Conservation (phyloP, 164 flowering plant genomes). For the Stephania japonica region DNA sequence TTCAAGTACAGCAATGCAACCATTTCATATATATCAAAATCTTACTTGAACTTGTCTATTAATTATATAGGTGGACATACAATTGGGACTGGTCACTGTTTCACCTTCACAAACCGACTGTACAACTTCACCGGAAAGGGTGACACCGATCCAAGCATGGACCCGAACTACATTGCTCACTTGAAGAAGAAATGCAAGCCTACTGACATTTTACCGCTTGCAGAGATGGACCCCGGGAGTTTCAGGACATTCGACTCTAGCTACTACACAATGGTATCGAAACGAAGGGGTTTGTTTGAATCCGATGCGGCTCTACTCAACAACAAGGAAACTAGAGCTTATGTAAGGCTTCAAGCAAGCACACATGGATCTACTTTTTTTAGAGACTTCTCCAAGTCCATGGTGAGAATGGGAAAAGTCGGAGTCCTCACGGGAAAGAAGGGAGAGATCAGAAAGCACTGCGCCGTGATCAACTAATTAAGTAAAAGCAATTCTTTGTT, state of each 20-base stretch:
- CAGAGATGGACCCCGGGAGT: constrained; percentile 68
- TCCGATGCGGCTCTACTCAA: constrained; percentile 54
- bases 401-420: constrained; percentile 51
- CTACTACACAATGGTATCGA: constrained; percentile 34
- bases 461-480: constrained; percentile 23
- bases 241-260: constrained; percentile 34
- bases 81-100: constrained; percentile 50
- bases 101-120: constrained; percentile 34
- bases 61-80: constrained; percentile 47
- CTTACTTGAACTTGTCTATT: not conserved
- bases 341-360: constrained; percentile 23
- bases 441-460: constrained; percentile 46
- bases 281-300: constrained; percentile 45
- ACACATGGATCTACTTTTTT: constrained; percentile 23
- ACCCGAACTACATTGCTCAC: constrained; percentile 25
- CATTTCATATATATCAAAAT: too few species aligned
- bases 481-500: not conserved
- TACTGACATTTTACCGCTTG: constrained; percentile 14
- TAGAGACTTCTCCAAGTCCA: constrained; percentile 41
- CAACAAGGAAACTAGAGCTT: constrained; percentile 27
- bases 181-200: constrained; percentile 36
- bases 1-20: not conserved
- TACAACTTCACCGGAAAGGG: constrained; percentile 70
- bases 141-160: constrained; percentile 40
- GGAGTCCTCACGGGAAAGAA: constrained; percentile 38